Evolutionary conservation across 139 green algal species (phyloP), one percentile per base, ranked within the genome.

Genomic region (Coelastrella sp.): DNA sequence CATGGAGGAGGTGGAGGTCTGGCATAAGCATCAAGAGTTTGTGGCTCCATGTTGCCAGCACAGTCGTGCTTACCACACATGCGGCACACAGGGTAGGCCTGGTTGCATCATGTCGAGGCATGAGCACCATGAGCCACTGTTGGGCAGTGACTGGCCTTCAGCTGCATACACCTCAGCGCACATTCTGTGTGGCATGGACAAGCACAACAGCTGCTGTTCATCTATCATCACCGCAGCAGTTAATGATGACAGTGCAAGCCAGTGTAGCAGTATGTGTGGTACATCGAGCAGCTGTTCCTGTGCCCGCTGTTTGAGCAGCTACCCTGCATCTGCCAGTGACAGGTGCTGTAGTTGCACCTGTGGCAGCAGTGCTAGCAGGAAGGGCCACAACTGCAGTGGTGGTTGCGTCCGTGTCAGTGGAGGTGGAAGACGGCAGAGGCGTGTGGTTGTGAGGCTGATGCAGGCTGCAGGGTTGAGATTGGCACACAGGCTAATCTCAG

Each of bases 381-480:
- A 11, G 34, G 69, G 79, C 79, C 15, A 21, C 8, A 17, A 41
- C 23, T 30, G 78, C 78, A 76, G 45, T 25, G 73, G 78, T 53
- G 73, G 78, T 8, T 19, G 5, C 64, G 60, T 43, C 21, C 32
- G 79, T 40, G 64, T 41, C 2, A 48, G 53, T 9, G 30, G 35
- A 4, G 40, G 69, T n/a, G 69, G 43, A 34, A 76, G 40, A 37
- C 59, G 69, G 51, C 57, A 68, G 53, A 40, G 82, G 53, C 40
- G 82, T 7, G 34, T 87, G 53, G 45, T 87, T 17, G 53, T 87
- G 53, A 76, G 71, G 41, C 53, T 87, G 82, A 82, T 87, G 51
- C 82, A 87, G 71, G 71, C 82, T 5, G 82, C 82, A 4, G 30
- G 69, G 17, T 53, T 82, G 37, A 37, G 82, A 2, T 21, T 82